Percentiles rank a stretch among this genome's conserved stretches.
Conservation (phyloP, 352 stramenopile species). For the Globisporangium okanoganense region DNA sequence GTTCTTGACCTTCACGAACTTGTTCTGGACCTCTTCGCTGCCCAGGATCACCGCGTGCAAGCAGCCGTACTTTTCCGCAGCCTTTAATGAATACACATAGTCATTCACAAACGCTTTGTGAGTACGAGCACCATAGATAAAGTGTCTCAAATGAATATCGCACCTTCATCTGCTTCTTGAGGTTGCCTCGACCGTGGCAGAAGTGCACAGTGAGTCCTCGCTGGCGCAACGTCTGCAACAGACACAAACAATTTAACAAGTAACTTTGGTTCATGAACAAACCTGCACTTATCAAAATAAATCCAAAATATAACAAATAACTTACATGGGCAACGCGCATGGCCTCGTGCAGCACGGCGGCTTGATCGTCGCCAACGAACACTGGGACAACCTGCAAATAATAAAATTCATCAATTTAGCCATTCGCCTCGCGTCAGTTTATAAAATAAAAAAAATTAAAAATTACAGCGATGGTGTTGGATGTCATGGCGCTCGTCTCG, state of each 20-base stretch:
- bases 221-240: conserved; percentile 42
- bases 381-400: conserved; percentile 62
- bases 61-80: conserved; percentile 66
- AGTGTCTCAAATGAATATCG: neutral
- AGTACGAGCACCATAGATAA: neutral
- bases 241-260: neutral
- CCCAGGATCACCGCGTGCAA: conserved; percentile 74
- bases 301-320: neutral
- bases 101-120: neutral
- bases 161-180: conserved; percentile 91
- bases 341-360: conserved; percentile 51
- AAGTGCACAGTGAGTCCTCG: conserved; percentile 74
- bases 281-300: too few species aligned
- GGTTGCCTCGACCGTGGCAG: conserved; percentile 66
- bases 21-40: conserved; percentile 55
- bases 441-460: neutral
- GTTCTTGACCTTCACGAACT: conserved; percentile 77
- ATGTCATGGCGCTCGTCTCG: conserved; percentile 17
- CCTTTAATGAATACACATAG: too few species aligned
- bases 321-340: conserved; percentile 58
- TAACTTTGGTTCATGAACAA: neutral
- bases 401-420: neutral
- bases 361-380: conserved; percentile 34
- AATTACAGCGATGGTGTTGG: conserved; percentile 50
- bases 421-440: neutral